phyloP scores from a whole-genome alignment of 1,284 basidiomycete genomes.

The Singerocomus rubriflavus region DNA sequence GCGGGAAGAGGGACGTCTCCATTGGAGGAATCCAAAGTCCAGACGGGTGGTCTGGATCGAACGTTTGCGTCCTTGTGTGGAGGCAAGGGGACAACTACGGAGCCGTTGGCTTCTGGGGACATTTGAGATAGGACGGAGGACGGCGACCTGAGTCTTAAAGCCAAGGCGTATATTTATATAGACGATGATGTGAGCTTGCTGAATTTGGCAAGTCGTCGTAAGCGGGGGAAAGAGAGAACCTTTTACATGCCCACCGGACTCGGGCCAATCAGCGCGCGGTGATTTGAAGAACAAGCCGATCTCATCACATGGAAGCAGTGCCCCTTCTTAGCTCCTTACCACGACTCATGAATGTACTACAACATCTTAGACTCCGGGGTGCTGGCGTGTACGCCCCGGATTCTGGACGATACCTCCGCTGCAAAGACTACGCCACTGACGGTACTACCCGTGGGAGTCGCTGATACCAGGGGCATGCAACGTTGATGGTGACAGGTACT shows the following conservation, averaged over 20 bases:
- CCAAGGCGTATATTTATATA: slow-evolving; percentile 13
- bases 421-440: background rate
- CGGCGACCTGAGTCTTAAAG: background rate
- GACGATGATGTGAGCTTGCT: background rate
- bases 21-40: slow-evolving; percentile 51
- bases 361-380: background rate
- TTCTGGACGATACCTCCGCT: no score
- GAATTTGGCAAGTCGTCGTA: background rate
- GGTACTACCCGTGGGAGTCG: background rate
- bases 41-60: slow-evolving; percentile 50
- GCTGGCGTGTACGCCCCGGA: background rate
- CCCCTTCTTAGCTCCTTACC: background rate
- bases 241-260: background rate
- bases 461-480: background rate
- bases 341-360: background rate
- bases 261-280: slow-evolving; percentile 6
- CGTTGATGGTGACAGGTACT: background rate
- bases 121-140: slow-evolving; percentile 11
- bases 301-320: background rate
- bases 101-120: slow-evolving; percentile 16
- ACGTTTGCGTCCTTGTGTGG: slow-evolving; percentile 2
- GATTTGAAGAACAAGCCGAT: slow-evolving; percentile 7
- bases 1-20: slow-evolving; percentile 45
- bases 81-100: slow-evolving; percentile 19
- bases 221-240: background rate